phyloP scores from a whole-genome alignment of 108 stramenopile genomes.

The Cyclotella cryptica region DNA sequence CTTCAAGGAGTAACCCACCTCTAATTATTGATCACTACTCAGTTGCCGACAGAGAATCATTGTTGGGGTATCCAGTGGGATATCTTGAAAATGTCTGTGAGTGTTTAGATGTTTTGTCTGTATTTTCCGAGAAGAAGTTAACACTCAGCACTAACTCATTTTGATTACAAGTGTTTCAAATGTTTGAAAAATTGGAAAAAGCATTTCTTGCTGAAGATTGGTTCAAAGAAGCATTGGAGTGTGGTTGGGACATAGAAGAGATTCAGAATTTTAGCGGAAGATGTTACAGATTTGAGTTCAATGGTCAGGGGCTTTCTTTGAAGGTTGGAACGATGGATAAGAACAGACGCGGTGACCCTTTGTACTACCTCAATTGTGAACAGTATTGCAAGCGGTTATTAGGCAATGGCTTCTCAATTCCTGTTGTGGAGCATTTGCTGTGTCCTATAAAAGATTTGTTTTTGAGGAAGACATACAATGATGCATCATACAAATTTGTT shows the following conservation, averaged over 20 bases:
- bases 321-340: slow-evolving; percentile 14
- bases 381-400: slow-evolving; percentile 6
- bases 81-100: slow-evolving; percentile 8
- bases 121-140: background rate
- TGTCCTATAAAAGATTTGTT: slow-evolving; percentile 5
- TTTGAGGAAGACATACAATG: background rate
- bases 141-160: background rate
- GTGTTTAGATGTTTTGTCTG: background rate
- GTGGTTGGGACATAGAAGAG: slow-evolving; percentile 4
- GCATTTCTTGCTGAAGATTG: slow-evolving; percentile 12
- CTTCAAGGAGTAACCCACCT: no score
- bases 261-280: background rate
- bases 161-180: background rate
- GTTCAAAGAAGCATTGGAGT: background rate
- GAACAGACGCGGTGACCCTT: background rate
- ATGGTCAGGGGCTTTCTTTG: background rate
- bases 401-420: slow-evolving; percentile 3
- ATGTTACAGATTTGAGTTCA: background rate
- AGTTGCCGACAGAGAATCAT: slow-evolving; percentile 8
- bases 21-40: background rate
- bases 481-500: slow-evolving; percentile 1
- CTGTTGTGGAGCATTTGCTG: slow-evolving; percentile 19
- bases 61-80: slow-evolving; percentile 6
- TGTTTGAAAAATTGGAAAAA: background rate
- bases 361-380: background rate